Evolutionary conservation across 2,329 filamentous ascomycete species (phyloP), one percentile per base, ranked within the genome.

Genomic region (Endoconidiophora laricicola): DNA sequence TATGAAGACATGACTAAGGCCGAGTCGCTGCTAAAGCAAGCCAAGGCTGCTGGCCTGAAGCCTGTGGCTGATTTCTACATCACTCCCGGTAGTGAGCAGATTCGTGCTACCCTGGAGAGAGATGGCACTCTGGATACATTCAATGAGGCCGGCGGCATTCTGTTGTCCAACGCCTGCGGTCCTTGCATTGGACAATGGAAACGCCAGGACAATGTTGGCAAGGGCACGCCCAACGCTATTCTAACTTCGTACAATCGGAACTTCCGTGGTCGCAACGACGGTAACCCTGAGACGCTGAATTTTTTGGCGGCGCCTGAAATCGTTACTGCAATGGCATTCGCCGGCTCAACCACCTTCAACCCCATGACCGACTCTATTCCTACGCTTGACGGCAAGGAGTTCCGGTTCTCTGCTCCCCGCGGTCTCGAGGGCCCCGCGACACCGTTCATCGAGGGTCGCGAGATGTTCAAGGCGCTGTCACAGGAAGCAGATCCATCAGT

Each of bases 1-100:
- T 98, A 96, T 65, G 83, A 95, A 67, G 91, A 98, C 63, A 98
- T 98, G 91, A 93, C 88, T 36, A 82, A 90, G 54, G 86, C 88
- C 12, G 90, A 95, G 67, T 79, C 87, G 61, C 77, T 98, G 51
- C 86, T 96, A 52, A 88, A 90, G 65, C 88, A 95, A 65, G 91
- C 91, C 7, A 75, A 81, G 48, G 79, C 81, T 53, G 91, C 87
- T n/a, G 91, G 91, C 14, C 71, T 98, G 54, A 85, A 86, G 68
- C 87, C 91, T 38, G 86, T 82, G 59, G 79, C 86, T 2, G 83
- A 88, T 61, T 95, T 98, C 68, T 95, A 94, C 67, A 84, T 98
- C 61, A 95, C 91, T 0, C 91, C 91, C 1, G 91, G 91, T 39
- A 94, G 86, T 61, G 91, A 98, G 68, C 88, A 95, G 67, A 95